Percentiles rank a stretch among this genome's conserved stretches.
Evolutionary conservation across 2,329 filamentous ascomycete genomes (phyloP).

Genomic region (Diaporthe velutina): DNA sequence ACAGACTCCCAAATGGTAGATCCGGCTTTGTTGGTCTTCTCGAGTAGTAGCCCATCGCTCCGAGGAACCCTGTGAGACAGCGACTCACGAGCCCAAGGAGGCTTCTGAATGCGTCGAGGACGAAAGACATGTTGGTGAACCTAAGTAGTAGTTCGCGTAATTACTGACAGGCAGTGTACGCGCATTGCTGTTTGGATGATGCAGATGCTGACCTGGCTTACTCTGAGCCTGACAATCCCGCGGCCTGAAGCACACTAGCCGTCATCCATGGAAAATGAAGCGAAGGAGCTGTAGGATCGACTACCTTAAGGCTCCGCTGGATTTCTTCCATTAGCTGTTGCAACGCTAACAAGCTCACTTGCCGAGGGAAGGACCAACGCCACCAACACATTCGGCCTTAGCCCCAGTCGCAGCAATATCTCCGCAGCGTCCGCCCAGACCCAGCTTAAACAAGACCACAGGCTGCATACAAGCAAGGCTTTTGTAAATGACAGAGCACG

Average conservation of each 20-base stretch:
- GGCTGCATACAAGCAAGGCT: not conserved
- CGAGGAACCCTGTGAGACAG: not conserved
- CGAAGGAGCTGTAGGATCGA: not conserved
- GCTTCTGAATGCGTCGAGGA: not conserved
- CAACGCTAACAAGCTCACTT: too few species aligned
- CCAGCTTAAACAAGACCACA: too few species aligned
- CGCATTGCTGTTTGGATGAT: not conserved
- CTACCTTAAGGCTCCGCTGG: not conserved
- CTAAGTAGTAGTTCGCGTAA: not conserved
- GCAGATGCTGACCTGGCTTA: constrained; percentile 5
- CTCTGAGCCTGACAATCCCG: not conserved
- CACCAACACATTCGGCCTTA: not conserved
- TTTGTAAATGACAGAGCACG: not conserved
- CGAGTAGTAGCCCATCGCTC: constrained; percentile 10
- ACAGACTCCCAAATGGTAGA: constrained; percentile 4
- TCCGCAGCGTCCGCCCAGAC: too few species aligned
- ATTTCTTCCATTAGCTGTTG: not conserved
- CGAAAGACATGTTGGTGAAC: not conserved
- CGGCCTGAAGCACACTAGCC: not conserved
- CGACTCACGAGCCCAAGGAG: not conserved
- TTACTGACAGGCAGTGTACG: not conserved
- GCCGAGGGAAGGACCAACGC: not conserved
- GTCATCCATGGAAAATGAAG: not conserved
- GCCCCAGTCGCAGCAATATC: not conserved
- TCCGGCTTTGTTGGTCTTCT: constrained; percentile 17